Evolutionary conservation across 2,329 filamentous ascomycete species (phyloP).

Genomic region (Aspergillus sp.): DNA sequence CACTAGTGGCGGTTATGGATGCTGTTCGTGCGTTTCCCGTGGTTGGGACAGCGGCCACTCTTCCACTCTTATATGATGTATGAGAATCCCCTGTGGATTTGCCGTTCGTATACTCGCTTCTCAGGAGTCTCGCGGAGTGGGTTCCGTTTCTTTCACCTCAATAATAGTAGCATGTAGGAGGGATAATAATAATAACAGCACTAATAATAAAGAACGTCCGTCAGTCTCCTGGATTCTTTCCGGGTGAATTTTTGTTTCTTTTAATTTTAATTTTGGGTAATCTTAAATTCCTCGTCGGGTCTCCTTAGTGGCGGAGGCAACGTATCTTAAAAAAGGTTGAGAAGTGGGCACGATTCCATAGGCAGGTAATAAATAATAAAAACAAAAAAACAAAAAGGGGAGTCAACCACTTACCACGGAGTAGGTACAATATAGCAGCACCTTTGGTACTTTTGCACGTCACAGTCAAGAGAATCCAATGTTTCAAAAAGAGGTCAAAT

Average conservation of each 20-base stretch:
- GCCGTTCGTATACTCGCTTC: too few species aligned
- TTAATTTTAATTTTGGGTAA: slow-evolving; percentile 6
- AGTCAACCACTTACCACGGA: slow-evolving; percentile 9
- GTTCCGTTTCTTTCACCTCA: too few species aligned
- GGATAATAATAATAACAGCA: too few species aligned
- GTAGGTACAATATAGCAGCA: too few species aligned
- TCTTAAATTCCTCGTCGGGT: slow-evolving; percentile 3
- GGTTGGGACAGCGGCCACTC: not conserved
- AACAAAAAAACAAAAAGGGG: slow-evolving; percentile 15
- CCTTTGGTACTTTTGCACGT: not conserved
- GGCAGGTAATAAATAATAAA: slow-evolving; percentile 9
- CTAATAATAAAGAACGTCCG: not conserved
- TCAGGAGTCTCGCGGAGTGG: too few species aligned
- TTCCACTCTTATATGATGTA: not conserved
- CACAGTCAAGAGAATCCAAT: not conserved
- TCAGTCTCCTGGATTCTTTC: not conserved
- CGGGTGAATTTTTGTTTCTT: not conserved
- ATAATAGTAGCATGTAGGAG: too few species aligned
- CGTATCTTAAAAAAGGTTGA: slow-evolving; percentile 8
- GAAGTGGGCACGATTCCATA: slow-evolving; percentile 12
- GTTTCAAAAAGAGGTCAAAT: not conserved
- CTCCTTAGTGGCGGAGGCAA: slow-evolving; percentile 13
- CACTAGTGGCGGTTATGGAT: not conserved
- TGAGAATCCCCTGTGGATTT: not conserved
- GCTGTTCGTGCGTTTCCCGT: not conserved